Base-by-base conservation (phyloP, 768 basidiomycete genomes). In the Galerina sulciceps region DNA sequence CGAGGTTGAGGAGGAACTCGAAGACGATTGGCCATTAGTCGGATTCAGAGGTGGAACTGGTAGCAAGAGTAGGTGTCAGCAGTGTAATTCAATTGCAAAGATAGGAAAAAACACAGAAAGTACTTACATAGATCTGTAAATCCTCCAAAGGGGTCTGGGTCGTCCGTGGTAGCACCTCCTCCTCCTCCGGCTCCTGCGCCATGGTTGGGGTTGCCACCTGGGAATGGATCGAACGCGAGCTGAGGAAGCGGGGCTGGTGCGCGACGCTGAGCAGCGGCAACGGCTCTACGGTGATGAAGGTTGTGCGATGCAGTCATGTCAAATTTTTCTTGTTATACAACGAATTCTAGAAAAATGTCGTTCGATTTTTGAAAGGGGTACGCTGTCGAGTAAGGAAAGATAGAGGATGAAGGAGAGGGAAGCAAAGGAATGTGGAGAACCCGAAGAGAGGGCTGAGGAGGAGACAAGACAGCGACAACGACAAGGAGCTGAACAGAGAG, bases 251-350 rank as follows among this genome's bases (percentile, higher is more conserved):
- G 54, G 17, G 15, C 45, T n/a, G 40, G 53, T 17, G 52, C 37
- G 14, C 57, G 60, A 22, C 50, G 61, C n/a, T 56, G 59, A n/a
- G 36, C 37, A 43, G 63, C 63, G 6, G 62, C 62, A 41, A 53
- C 53, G 13, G 64, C 64, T 26, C 64, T 50, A 52, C 64, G 57
- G 42, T 65, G 64, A 23, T 34, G 48, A 46, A 59, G 52, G 17
- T 62, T 59, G 14, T 49, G 42, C 1, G 41, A 43, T 31, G 37
- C 38, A 37, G 48, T 44, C 52, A 55, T 59, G 22, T 53, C 43
- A n/a, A n/a, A n/a, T 18, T 46, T 36, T 44, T 48, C 46, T 53
- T 59, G 38, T 46, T 51, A 18, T 40, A 22, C 49, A 51, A 36
- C 14, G 14, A 55, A 36, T 41, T 15, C 6, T 47, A 46, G 26